Percentiles rank a stretch among this genome's conserved stretches.
phyloP scores from a whole-genome alignment of 2,329 filamentous ascomycete species.

The Tolypocladium paradoxum region DNA sequence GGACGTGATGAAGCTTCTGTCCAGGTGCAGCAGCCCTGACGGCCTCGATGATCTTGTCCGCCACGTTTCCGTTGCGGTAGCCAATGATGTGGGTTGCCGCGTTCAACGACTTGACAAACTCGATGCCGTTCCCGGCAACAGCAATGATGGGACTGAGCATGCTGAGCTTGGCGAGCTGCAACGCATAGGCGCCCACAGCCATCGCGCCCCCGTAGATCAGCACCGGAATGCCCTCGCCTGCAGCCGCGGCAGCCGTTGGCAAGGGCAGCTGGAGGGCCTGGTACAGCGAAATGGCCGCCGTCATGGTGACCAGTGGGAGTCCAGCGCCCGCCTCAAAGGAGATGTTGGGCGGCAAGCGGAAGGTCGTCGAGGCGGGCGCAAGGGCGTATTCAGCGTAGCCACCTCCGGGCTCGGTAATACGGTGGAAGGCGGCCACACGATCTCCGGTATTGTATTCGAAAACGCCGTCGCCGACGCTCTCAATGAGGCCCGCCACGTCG shows the following conservation, averaged over 20 bases:
- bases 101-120: not conserved
- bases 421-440: not conserved
- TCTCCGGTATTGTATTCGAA: not conserved
- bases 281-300: not conserved
- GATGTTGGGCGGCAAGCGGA: not conserved
- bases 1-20: not conserved
- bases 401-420: not conserved
- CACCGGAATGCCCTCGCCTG: not conserved
- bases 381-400: not conserved
- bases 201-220: not conserved
- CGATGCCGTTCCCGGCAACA: not conserved
- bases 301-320: not conserved
- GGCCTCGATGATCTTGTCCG: not conserved
- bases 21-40: not conserved
- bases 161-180: not conserved
- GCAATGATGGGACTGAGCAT: not conserved
- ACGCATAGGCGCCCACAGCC: not conserved
- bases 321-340: not conserved
- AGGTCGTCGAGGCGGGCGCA: not conserved
- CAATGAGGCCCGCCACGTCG: not conserved
- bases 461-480: not conserved
- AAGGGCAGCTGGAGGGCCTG: not conserved
- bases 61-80: not conserved
- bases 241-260: not conserved
- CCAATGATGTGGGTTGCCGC: not conserved